Percentiles rank a stretch among this genome's conserved stretches.
phyloP scores from a whole-genome alignment of 768 basidiomycete species.

The Boletus rex-veris region DNA sequence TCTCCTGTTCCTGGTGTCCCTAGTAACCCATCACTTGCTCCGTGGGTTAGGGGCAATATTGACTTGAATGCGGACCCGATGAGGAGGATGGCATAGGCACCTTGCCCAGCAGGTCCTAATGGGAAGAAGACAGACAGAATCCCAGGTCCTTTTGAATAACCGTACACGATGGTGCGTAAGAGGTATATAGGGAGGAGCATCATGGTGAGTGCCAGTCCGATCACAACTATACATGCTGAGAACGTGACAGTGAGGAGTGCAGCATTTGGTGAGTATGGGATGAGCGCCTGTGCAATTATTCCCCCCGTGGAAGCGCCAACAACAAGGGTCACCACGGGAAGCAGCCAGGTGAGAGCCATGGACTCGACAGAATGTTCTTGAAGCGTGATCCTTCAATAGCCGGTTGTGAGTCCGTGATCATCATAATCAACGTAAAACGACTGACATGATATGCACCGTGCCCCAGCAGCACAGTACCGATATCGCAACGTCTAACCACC shows the following conservation, averaged over 20 bases:
- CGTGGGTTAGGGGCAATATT: constrained; percentile 35
- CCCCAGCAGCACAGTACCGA: constrained; percentile 60
- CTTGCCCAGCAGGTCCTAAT: constrained; percentile 69
- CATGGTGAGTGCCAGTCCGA: constrained; percentile 56
- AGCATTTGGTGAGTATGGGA: constrained; percentile 39
- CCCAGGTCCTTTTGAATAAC: constrained; percentile 44
- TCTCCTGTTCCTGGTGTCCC: constrained; percentile 33
- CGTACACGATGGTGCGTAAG: constrained; percentile 53
- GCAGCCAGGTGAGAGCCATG: constrained; percentile 66
- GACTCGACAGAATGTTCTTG: constrained; percentile 54
- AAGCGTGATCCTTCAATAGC: constrained; percentile 44
- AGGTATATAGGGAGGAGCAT: constrained; percentile 69
- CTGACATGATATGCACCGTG: constrained; percentile 65
- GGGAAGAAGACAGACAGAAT: constrained; percentile 69
- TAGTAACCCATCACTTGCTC: constrained; percentile 35
- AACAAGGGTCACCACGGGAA: constrained; percentile 71
- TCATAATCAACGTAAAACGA: constrained; percentile 20
- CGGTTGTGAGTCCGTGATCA: constrained; percentile 5
- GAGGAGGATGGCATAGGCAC: constrained; percentile 53
- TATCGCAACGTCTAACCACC: constrained; percentile 63
- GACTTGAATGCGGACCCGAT: constrained; percentile 48
- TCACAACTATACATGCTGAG: constrained; percentile 51
- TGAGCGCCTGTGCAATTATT: constrained; percentile 49
- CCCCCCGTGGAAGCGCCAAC: constrained; percentile 70
- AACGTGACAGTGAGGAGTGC: constrained; percentile 55